Evolutionary conservation across 108 stramenopile genomes (phyloP), one percentile per base, ranked within the genome.

Genomic region (Nitzschia sp.): DNA sequence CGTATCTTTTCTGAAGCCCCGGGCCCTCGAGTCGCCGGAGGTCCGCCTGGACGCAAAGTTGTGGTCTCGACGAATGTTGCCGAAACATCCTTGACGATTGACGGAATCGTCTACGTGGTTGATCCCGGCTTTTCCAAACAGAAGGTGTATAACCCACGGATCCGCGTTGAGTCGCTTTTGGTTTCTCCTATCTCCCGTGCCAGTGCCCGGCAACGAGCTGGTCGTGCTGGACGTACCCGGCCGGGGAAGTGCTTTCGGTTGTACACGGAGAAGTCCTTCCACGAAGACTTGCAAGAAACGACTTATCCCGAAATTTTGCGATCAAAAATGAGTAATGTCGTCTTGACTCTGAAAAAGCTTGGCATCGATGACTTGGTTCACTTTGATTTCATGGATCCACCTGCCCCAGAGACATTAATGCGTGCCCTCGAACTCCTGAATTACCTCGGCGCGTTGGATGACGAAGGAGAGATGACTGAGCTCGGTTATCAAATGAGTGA

Each of bases 301-400:
- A 98, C 97, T 9, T 99, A 98, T 72, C 99, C 99, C 5, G 99
- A 99, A 69, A 99, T 99, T 56, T 72, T 99, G 17, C 78, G 98
- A 47, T 91, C 88, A 5, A 93, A 96, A 81, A 93, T 97, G 90
- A 80, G 80, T 52, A 96, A 82, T 62, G 94, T 95, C 4, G 96
- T 99, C 5, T 80, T 99, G 75, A 99, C 98, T 19, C 73, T 99
- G 60, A 93, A 97, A 58, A 98, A 99, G 73, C 75, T 99, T 2
- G 97, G 96, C 17, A 98, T 99, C 66, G 95, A 98, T 47, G 97
- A 99, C 68, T 79, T 99, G 48, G 98, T 99, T 0, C 97, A 98
- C 70, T 99, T 99, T 56, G 98, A 99, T 78, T 99, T 98, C 67
- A 96, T 99, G 96, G 99, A 99, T 72, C 99, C 99, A 53, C 99